A percentile compares a stretch with the other conserved stretches of the same genome.
Evolutionary conservation across 1,284 basidiomycete genomes (phyloP).

Genomic region (Apiotrichum gamsii): DNA sequence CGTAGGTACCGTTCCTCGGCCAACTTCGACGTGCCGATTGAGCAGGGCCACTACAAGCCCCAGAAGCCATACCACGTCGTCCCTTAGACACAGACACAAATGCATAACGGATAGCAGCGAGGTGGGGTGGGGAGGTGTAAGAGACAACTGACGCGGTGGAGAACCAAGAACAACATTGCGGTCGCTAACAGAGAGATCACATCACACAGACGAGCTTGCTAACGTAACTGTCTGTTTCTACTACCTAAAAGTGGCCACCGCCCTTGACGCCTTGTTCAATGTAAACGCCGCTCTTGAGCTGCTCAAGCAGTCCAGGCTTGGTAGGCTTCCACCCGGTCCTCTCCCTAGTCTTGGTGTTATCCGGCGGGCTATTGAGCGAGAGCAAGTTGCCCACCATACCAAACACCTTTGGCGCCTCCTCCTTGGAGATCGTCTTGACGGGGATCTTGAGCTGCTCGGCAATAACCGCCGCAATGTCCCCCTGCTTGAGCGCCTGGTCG

Average conservation of each 20-base stretch:
- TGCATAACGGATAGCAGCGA: neutral
- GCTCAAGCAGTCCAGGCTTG: neutral
- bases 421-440: neutral
- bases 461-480: no score
- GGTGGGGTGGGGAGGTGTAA: no score
- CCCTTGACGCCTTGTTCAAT: neutral
- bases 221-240: no score
- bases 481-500: no score
- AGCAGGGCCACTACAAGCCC: constrained; percentile 45
- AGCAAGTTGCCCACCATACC: neutral
- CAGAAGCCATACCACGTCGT: constrained; percentile 49
- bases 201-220: no score
- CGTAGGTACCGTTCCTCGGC: constrained; percentile 74
- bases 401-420: neutral
- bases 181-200: neutral
- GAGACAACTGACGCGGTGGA: no score
- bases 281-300: neutral
- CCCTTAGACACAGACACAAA: constrained; percentile 37
- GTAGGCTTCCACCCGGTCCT: neutral
- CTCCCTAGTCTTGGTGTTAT: neutral
- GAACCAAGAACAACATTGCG: no score
- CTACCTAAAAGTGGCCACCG: no score
- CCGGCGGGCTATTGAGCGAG: neutral
- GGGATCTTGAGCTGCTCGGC: neutral
- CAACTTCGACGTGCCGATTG: constrained; percentile 48